Conservation (phyloP, 768 basidiomycete genomes). For the Russula brevipes region DNA sequence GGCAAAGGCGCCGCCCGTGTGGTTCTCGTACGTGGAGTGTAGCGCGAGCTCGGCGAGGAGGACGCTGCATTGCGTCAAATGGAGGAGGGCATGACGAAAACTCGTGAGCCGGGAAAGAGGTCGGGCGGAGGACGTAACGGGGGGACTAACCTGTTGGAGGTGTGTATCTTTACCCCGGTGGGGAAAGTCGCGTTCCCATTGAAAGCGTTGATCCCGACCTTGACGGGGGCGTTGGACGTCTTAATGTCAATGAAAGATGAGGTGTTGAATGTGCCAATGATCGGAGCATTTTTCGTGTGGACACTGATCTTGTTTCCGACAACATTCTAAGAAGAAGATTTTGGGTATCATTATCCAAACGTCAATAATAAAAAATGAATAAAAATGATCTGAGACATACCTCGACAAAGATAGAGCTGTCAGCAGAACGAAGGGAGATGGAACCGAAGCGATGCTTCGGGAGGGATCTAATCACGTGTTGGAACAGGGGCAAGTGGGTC, state of each 20-base stretch:
- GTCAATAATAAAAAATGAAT: not conserved
- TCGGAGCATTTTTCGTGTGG: conserved; percentile 6
- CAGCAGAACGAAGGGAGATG: not conserved
- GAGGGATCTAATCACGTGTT: not conserved
- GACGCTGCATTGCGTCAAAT: not conserved
- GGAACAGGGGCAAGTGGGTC: conserved; percentile 15
- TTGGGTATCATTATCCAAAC: not conserved
- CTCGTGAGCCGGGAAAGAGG: not conserved
- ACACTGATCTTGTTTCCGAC: conserved; percentile 5
- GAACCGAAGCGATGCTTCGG: conserved; percentile 12
- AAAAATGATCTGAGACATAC: not conserved
- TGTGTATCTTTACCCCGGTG: conserved; percentile 4
- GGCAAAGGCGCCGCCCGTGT: conserved; percentile 1
- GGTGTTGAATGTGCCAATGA: conserved; percentile 16
- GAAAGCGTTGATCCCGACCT: conserved; percentile 13
- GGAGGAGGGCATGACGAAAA: too few relatives aligned
- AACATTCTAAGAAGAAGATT: not conserved
- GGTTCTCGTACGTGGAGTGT: not conserved
- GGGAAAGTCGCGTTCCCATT: not conserved
- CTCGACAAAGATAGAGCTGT: not conserved
- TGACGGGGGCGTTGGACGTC: conserved; percentile 12
- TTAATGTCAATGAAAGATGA: conserved; percentile 1
- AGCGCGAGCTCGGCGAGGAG: conserved; percentile 1
- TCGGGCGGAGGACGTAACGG: too few relatives aligned
- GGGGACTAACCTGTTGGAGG: conserved; percentile 14